Evolutionary conservation across 2,329 filamentous ascomycete species (phyloP), one percentile per base, ranked within the genome.

Genomic region (Dissoconium aciculare): DNA sequence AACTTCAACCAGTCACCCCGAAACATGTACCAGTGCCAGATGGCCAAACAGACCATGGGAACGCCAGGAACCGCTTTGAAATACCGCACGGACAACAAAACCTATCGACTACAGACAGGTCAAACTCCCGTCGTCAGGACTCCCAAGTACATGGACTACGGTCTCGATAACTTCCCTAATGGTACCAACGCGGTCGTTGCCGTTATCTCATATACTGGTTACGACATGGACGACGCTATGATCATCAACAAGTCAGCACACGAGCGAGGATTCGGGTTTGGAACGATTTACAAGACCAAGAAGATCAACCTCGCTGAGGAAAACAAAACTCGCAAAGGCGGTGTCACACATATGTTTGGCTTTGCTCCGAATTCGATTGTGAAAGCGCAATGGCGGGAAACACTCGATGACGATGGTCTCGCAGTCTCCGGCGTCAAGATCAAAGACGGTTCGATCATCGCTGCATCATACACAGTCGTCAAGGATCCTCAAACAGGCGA

Each of bases 201-300:
- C 36, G 91, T 98, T 55, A 93, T 98, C 41, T 94, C 87, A 0
- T 98, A 98, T 57, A 95, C 87, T 2, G 89, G 87, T 30, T 98
- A 95, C 60, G 89, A 98, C 67, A 98, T 98, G 89, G 89, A 98
- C 66, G 89, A 98, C 60, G 89, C 89, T 53, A 95, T 95, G 87
- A 95, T 98, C 52, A 67, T 98, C 53, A 95, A 95, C 66, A 95
- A 95, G 56, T 93, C 84, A 12, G 76, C 87, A 3, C 83, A 94
- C 56, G 89, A 98, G 58, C 75, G 89, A 44, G 89, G 89, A 10
- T 95, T 98, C 50, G 87, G 84, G 21, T 75, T 95, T 50, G 89
- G 89, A 33, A 91, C 85, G 4, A 84, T 98, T 46, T 98, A 94
- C 68, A 98, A 98, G 64, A 92, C 84, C 5, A 93, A 95, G 60